phyloP scores from a whole-genome alignment of 441 rosid species.

The Populus hybrid region DNA sequence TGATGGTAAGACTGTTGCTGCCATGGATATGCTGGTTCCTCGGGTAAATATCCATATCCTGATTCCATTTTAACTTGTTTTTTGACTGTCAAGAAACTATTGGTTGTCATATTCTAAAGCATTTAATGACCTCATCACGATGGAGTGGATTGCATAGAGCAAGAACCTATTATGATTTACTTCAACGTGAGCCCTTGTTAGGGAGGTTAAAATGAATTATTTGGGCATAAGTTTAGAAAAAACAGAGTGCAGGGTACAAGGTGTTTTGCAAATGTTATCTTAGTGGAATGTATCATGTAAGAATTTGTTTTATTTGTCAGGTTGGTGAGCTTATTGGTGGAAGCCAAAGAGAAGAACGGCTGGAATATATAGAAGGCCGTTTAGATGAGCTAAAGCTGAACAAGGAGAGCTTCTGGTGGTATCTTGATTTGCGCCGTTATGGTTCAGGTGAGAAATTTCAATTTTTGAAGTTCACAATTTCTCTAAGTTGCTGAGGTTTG shows the following conservation, averaged over 20 bases:
- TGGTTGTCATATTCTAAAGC: too few relatives aligned
- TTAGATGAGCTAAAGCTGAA: slow-evolving; percentile 68
- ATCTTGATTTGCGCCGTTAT: slow-evolving; percentile 89
- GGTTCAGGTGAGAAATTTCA: slow-evolving; percentile 67
- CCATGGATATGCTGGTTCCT: slow-evolving; percentile 98
- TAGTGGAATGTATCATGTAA: neutral
- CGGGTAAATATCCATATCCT: slow-evolving; percentile 45
- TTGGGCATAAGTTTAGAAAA: neutral
- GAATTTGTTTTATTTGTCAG: slow-evolving; percentile 28
- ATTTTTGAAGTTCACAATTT: neutral
- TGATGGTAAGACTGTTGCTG: slow-evolving; percentile 96
- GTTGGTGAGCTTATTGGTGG: slow-evolving; percentile 97
- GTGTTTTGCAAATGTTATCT: neutral
- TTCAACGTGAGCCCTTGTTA: neutral
- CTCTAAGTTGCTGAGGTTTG: neutral
- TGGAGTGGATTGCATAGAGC: too few relatives aligned
- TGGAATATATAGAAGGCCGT: slow-evolving; percentile 73
- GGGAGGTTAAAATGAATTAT: neutral
- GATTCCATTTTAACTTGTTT: neutral
- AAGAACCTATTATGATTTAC: neutral
- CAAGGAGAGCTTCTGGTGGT: slow-evolving; percentile 95
- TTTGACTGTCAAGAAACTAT: neutral
- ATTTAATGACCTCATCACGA: too few relatives aligned
- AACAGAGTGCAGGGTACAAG: neutral
- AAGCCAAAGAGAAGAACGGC: slow-evolving; percentile 98